Conservation (phyloP, 495 filamentous ascomycete genomes). For the Aspergillus asperescens region DNA sequence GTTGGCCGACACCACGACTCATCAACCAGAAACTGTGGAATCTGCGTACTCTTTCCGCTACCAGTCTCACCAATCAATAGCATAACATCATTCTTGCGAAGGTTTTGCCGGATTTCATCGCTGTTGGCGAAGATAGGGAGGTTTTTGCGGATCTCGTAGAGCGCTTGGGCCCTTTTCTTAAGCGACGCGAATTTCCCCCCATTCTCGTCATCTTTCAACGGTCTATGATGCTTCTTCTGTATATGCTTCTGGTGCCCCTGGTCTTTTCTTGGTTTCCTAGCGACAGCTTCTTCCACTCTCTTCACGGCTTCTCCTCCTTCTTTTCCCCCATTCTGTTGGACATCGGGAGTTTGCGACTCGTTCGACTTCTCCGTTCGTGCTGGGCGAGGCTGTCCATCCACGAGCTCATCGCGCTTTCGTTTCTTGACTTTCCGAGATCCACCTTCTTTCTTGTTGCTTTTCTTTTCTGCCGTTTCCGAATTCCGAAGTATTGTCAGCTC, state of each 20-base stretch:
- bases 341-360: background rate
- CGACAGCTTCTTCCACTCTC: background rate
- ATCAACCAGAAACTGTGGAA: slow-evolving; percentile 80
- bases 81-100: slow-evolving; percentile 69
- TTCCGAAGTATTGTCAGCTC: slow-evolving; percentile 9
- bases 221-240: background rate
- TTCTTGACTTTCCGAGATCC: slow-evolving; percentile 39
- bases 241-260: slow-evolving; percentile 13
- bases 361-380: background rate
- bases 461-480: slow-evolving; percentile 9
- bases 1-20: slow-evolving; percentile 71
- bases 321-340: background rate
- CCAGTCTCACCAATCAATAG: slow-evolving; percentile 91
- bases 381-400: slow-evolving; percentile 9
- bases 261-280: background rate
- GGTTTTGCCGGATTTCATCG: slow-evolving; percentile 58
- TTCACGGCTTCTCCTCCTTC: background rate
- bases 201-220: slow-evolving; percentile 4
- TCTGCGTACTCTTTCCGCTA: slow-evolving; percentile 94
- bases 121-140: slow-evolving; percentile 79
- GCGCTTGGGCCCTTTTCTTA: slow-evolving; percentile 40
- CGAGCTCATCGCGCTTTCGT: slow-evolving; percentile 37
- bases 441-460: slow-evolving; percentile 20
- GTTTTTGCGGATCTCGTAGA: slow-evolving; percentile 52
- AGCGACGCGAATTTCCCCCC: slow-evolving; percentile 29